These are phyloP conservation scores for Apiospora aurea DNA, from an alignment of 2,329 filamentous ascomycete species.

Conservation along the genomic window DNA sequence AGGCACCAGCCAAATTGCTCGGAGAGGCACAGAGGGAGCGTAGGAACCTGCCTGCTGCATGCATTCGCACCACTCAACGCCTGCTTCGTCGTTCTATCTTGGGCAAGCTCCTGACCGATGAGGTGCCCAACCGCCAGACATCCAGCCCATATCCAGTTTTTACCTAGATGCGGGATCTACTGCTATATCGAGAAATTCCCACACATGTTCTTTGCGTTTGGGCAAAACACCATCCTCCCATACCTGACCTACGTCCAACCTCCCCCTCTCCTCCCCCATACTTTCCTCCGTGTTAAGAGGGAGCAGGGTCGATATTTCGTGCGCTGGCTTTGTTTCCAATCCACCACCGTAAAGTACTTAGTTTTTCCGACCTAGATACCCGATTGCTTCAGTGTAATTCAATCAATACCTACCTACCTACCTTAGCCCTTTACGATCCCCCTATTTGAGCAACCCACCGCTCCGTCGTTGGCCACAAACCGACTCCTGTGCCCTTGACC, in stretches of 20 bases:
- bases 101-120: neutral
- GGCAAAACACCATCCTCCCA: constrained; percentile 6
- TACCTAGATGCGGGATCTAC: neutral
- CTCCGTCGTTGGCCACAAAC: neutral
- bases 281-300: constrained; percentile 6
- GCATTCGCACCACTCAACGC: constrained; percentile 15
- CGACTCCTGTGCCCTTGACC: neutral
- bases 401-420: neutral
- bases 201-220: neutral
- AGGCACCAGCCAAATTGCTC: constrained; percentile 4
- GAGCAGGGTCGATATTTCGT: neutral
- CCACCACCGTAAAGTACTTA: constrained; percentile 3
- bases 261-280: neutral
- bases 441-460: neutral
- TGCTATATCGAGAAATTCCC: constrained; percentile 9
- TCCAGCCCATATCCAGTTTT: neutral
- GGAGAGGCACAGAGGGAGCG: neutral
- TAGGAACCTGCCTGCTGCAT: constrained; percentile 12
- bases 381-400: constrained; percentile 15
- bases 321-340: constrained; percentile 2
- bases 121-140: neutral
- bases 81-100: constrained; percentile 7
- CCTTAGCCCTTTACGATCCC: neutral
- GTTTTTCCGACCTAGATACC: constrained; percentile 21
- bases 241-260: constrained; percentile 2